Evolutionary conservation across 2,329 filamentous ascomycete genomes (phyloP), one percentile per base, ranked within the genome.

Genomic region (Hortaea werneckii): DNA sequence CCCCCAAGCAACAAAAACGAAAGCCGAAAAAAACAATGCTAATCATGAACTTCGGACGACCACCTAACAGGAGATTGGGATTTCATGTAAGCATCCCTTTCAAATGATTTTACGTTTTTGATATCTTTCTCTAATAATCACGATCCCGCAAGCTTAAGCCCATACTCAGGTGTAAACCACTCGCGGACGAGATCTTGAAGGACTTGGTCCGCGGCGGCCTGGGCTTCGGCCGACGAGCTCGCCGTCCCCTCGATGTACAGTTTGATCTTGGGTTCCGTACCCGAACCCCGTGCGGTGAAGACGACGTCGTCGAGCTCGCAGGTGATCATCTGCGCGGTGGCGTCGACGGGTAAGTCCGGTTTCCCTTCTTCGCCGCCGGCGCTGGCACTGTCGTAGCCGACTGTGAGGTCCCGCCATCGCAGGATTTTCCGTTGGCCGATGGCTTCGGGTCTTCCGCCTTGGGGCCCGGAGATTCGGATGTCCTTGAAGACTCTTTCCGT

Each of bases 231-330:
- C 10, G 64, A 63, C 8, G 61, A 68, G 38, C 57, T 58, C 2
- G 64, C 70, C 43, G 63, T 67, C 38, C 67, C 71, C 51, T 77
- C 74, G 43, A 76, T 72, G 53, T 77, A 77, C 40, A 76, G 54
- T 59, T 83, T 83, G 50, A 83, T 79, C 67, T 83, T 83, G 0
- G 79, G 79, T 60, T 83, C 79, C 1, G 79, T 83, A 1, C 79
- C 79, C 2, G 77, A 80, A 1, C 48, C 46, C 35, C 48, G 26
- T 6, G 44, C 50, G 7, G 52, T 54, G 45, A 54, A 53, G 11
- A 54, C 47, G 7, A 50, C 51, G 10, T 66, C 65, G 13, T 71
- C 71, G 37, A 82, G 59, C 66, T 79, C 78, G 48, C 69, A 72
- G 2, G 79, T 82, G 54, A 83, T 73, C 79, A 83, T 83, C 65